phyloP scores from a whole-genome alignment of 148 eudicot genomes.

The Fagopyrum esculentum region DNA sequence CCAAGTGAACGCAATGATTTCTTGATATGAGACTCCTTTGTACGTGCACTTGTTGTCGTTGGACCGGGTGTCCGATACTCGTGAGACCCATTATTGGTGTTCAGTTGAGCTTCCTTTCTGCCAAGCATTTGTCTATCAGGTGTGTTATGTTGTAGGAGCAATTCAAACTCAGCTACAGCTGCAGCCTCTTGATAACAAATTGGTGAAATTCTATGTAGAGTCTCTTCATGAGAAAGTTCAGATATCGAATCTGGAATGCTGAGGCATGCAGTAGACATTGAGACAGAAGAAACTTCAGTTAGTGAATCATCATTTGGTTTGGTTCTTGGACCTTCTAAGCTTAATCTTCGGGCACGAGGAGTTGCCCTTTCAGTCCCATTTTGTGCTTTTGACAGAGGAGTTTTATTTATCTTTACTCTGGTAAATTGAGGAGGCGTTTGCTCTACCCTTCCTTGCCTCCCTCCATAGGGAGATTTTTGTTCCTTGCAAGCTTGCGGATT shows the following conservation, averaged over 20 bases:
- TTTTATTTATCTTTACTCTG: slow-evolving; percentile 22
- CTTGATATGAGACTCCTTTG: slow-evolving; percentile 69
- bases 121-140: slow-evolving; percentile 31
- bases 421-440: slow-evolving; percentile 30
- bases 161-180: slow-evolving; percentile 26
- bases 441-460: slow-evolving; percentile 16
- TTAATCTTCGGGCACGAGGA: slow-evolving; percentile 48
- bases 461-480: slow-evolving; percentile 26
- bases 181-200: slow-evolving; percentile 10
- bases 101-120: slow-evolving; percentile 18
- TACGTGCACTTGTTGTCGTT: slow-evolving; percentile 26
- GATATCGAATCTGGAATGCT: slow-evolving; percentile 7
- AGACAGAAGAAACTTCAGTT: neutral
- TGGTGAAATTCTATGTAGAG: neutral
- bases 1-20: slow-evolving; percentile 80
- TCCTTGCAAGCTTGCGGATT: slow-evolving; percentile 12
- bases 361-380: slow-evolving; percentile 12
- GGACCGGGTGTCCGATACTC: slow-evolving; percentile 31
- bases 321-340: slow-evolving; percentile 53
- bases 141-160: slow-evolving; percentile 35
- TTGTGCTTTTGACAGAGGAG: slow-evolving; percentile 24
- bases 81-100: slow-evolving; percentile 6
- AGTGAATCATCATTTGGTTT: slow-evolving; percentile 14
- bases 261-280: slow-evolving; percentile 1
- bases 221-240: slow-evolving; percentile 8